phyloP scores from a whole-genome alignment of 345 rosid species.

The Hevea brasiliensis region DNA sequence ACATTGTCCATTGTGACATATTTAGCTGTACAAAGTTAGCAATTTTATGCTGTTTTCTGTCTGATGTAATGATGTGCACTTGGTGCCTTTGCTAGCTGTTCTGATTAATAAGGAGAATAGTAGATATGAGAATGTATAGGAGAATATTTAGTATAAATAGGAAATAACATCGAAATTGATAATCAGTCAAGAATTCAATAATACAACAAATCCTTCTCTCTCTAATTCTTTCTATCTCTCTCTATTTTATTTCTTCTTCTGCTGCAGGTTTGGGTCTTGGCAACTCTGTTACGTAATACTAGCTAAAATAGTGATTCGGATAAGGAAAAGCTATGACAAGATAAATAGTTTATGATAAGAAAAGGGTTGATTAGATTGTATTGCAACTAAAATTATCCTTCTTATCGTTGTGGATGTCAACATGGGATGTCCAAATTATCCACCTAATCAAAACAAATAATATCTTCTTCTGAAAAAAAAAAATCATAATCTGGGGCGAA shows the following conservation, averaged over 20 bases:
- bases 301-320: neutral
- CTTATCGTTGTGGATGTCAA: neutral
- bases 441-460: neutral
- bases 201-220: too few relatives aligned
- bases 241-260: too few relatives aligned
- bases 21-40: neutral
- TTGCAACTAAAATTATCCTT: neutral
- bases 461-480: too few relatives aligned
- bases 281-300: too few relatives aligned
- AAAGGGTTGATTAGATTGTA: neutral
- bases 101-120: too few relatives aligned
- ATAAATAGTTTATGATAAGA: neutral
- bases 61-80: neutral
- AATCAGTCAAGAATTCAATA: too few relatives aligned
- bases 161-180: too few relatives aligned
- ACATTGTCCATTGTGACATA: neutral
- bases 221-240: too few relatives aligned
- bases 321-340: neutral
- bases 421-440: neutral
- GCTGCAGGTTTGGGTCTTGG: too few relatives aligned
- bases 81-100: neutral
- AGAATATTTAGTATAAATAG: too few relatives aligned
- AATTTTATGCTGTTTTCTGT: neutral
- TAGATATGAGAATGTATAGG: too few relatives aligned
- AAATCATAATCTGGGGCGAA: neutral